phyloP scores from a whole-genome alignment of 495 filamentous ascomycete species.

The Penicillium antarcticum region DNA sequence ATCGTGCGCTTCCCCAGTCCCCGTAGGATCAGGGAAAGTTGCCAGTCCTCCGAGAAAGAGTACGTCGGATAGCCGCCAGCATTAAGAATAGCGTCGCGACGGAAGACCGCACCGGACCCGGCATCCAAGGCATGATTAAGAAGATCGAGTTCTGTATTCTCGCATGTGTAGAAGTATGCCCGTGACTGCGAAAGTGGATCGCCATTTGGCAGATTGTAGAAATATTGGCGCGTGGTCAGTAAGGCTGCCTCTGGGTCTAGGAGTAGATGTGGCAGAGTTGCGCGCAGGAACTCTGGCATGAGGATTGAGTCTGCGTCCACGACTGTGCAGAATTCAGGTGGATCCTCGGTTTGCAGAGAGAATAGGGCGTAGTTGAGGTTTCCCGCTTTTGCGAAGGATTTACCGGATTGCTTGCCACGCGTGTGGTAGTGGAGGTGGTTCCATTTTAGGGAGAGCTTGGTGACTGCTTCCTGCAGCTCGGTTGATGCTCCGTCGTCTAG shows the following conservation, averaged over 20 bases:
- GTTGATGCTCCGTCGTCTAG: constrained; percentile 47
- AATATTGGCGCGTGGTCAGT: constrained; percentile 39
- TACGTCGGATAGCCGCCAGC: constrained; percentile 49
- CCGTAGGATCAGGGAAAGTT: constrained; percentile 43
- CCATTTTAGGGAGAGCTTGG: constrained; percentile 21
- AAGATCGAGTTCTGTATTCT: constrained; percentile 28
- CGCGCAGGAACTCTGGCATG: constrained; percentile 45
- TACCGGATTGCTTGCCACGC: constrained; percentile 36
- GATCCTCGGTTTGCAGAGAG: constrained; percentile 33
- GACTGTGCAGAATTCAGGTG: constrained; percentile 38
- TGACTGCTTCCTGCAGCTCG: constrained; percentile 28
- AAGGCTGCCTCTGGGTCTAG: constrained; percentile 27
- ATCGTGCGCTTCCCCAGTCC: constrained; percentile 41
- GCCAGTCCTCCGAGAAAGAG: constrained; percentile 50
- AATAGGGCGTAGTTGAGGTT: constrained; percentile 52
- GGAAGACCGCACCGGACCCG: constrained; percentile 49
- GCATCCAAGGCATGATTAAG: constrained; percentile 29
- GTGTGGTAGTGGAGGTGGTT: constrained; percentile 46
- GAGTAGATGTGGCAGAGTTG: constrained; percentile 48
- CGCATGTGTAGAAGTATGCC: constrained; percentile 39
- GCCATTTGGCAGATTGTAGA: constrained; percentile 47
- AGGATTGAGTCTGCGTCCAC: constrained; percentile 48
- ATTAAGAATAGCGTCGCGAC: constrained; percentile 39
- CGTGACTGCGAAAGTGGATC: constrained; percentile 49
- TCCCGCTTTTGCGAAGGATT: constrained; percentile 49